phyloP scores from a whole-genome alignment of 257 asterid species.

The Forsythia suspensa region DNA sequence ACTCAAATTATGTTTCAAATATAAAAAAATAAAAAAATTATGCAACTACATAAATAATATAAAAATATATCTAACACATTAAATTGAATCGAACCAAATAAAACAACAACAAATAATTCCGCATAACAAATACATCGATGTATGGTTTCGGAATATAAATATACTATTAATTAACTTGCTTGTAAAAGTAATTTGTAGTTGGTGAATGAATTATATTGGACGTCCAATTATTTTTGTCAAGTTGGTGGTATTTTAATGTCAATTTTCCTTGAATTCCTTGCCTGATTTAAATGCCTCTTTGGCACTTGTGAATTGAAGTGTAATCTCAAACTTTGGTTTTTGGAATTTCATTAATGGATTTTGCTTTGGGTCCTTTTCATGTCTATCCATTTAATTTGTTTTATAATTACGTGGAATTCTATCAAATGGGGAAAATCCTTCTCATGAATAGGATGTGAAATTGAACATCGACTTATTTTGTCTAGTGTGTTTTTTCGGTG shows the following conservation, averaged over 20 bases:
- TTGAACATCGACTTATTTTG: neutral
- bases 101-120: too few species aligned
- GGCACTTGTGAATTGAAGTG: neutral
- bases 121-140: too few species aligned
- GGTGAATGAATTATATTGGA: neutral
- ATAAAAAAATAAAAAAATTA: too few species aligned
- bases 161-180: neutral
- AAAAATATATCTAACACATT: too few species aligned
- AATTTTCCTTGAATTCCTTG: neutral
- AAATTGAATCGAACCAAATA: too few species aligned
- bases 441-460: neutral
- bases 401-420: neutral
- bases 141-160: too few species aligned
- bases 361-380: neutral
- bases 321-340: neutral
- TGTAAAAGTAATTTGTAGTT: neutral
- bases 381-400: neutral
- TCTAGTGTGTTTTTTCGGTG: neutral
- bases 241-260: neutral
- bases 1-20: too few species aligned
- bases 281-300: neutral
- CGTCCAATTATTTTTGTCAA: neutral
- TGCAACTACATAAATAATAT: too few species aligned
- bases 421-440: neutral
- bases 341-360: neutral